Evolutionary conservation across 2,329 filamentous ascomycete genomes (phyloP).

Genomic region (Alternaria triticina): DNA sequence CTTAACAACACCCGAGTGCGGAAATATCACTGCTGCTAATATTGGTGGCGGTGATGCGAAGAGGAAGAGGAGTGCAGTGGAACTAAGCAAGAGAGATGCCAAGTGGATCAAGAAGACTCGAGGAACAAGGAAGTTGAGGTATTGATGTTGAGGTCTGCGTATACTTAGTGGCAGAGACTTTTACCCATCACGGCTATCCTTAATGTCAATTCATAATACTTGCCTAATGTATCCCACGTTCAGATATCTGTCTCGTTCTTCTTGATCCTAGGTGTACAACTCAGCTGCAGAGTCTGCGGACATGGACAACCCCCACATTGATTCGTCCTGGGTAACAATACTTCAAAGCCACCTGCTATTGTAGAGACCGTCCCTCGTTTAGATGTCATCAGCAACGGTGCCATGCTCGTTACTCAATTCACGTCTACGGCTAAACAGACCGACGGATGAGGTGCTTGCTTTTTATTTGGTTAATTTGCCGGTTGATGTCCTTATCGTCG

Average conservation of each 20-base stretch:
- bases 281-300: not conserved
- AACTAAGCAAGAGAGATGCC: constrained; percentile 38
- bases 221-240: not conserved
- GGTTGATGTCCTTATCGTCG: not conserved
- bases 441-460: not conserved
- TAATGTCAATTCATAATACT: not conserved
- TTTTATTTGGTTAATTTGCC: not conserved
- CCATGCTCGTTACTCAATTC: not conserved
- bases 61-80: constrained; percentile 41
- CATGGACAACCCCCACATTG: not conserved
- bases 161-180: not conserved
- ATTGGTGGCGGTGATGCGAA: constrained; percentile 16
- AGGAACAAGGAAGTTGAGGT: constrained; percentile 4
- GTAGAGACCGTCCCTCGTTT: too few species aligned
- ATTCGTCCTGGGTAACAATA: not conserved
- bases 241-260: not conserved
- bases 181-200: not conserved
- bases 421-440: not conserved
- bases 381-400: too few species aligned
- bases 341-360: not conserved
- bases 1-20: constrained; percentile 60
- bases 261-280: not conserved
- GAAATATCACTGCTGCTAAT: constrained; percentile 40
- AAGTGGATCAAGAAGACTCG: constrained; percentile 38
- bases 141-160: not conserved